Base-by-base conservation (phyloP, 2,329 filamentous ascomycete genomes). In the Fusarium neocosmosporiellum region DNA sequence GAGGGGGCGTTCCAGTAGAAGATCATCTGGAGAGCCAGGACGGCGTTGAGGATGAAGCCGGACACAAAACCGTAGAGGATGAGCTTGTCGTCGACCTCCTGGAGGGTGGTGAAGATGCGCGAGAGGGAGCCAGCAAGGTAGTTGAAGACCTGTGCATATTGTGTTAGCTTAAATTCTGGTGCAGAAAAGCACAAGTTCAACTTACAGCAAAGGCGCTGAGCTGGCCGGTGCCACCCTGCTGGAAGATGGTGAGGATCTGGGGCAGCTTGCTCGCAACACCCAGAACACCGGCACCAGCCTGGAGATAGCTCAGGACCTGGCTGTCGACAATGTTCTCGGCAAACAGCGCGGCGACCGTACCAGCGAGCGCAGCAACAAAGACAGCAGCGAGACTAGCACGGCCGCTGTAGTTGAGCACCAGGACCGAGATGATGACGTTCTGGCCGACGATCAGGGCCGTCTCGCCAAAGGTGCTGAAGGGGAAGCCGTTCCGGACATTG, bases 391-490 rank as follows among this genome's bases (percentile, higher is more conserved):
- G 86, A 53, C 88, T 87, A 1, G 87, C 85, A 75, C 90, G 89
- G 11, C 93, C 93, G 67, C 90, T 91, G 82, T 95, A 98, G 80
- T 93, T 92, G 81, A 99, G 86, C 46, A 99, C 95, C 77, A 98
- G 83, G 58, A 95, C 90, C 7, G 92, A 92, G 80, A 99, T 98
- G 68, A 95, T 89, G 48, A 98, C 90, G 83, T 99, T 98, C 86
- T 99, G 96, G 67, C 92, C 91, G 58, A 96, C 89, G 77, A 99
- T 98, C 79, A 98, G 87, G 39, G 93, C 95, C 31, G 94, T 96
- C 88, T 99, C 96, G 82, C 96, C 96, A 82, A 93, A 99, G 13
- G 96, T 99, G 88, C 93, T 97, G 84, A 99, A 98, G 4, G 96
- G 96, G 77, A 98, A 98, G 27, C 91, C 92, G 79, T 95, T 94